Conservation (phyloP, 1,284 basidiomycete genomes). For the Cutaneotrichosporon sp. region DNA sequence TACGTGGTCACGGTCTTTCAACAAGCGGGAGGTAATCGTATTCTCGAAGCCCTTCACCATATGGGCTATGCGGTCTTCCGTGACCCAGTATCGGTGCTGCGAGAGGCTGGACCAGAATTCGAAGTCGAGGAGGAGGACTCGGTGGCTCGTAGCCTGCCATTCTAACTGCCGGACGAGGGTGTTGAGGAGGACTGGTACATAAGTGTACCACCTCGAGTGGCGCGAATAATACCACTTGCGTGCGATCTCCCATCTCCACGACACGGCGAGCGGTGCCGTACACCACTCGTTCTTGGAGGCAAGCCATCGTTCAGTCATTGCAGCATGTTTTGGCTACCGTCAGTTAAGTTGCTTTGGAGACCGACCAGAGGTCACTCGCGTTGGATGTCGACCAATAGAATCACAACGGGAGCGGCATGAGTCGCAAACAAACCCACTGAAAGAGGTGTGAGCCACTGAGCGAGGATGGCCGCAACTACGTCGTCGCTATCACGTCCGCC, state of each 20-base stretch:
- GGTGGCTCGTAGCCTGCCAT: not conserved
- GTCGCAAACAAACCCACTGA: not conserved
- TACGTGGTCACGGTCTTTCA: not conserved
- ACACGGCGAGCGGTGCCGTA: not conserved
- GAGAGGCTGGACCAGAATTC: not conserved
- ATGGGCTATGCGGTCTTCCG: too few relatives aligned
- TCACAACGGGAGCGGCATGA: too few relatives aligned
- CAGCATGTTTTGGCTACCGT: not conserved
- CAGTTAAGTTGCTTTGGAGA: too few relatives aligned
- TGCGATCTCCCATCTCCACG: not conserved
- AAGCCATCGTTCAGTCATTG: not conserved
- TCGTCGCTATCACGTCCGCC: not conserved
- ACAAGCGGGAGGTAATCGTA: too few relatives aligned
- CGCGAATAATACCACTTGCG: not conserved
- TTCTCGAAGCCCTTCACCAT: not conserved
- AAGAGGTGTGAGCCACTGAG: not conserved
- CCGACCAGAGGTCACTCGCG: too few relatives aligned
- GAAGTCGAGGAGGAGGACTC: not conserved
- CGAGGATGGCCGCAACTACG: not conserved
- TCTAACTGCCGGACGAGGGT: not conserved
- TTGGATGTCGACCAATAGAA: too few relatives aligned
- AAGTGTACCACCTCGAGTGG: not conserved
- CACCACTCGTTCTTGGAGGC: not conserved
- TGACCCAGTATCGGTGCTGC: too few relatives aligned
- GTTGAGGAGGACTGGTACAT: not conserved